Evolutionary conservation across 768 basidiomycete species (phyloP), one percentile per base, ranked within the genome.

Genomic region (Leucocoprinus leucothites): DNA sequence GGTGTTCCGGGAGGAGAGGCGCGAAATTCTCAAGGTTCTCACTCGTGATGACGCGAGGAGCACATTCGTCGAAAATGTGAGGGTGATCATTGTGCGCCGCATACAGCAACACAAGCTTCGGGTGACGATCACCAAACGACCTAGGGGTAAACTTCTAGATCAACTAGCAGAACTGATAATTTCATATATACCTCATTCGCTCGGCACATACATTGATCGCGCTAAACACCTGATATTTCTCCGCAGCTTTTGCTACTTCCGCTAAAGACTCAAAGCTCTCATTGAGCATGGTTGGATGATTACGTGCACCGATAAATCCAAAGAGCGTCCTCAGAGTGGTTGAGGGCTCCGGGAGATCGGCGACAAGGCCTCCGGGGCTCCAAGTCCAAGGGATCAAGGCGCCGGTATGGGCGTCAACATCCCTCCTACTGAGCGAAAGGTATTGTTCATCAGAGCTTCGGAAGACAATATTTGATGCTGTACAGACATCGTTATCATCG

Each of bases 271-370:
- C 51, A 35, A 58, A 58, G 2, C 35, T 28, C 22, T 51, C 46
- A 16, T 48, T 50, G 3, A 51, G 19, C 9, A 60, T 40, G 8
- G n/a, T 50, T 2, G 57, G 61, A 11, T 58, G 53, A 3, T 35
- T 41, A 9, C 47, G 26, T 4, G 61, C 42, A 28, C 60, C 60
- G 21, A 63, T 47, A 43, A 59, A 65, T 40, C 47, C 43, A 43
- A 65, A 63, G 2, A 65, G 56, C 6, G 57, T 34, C 35, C 56
- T 53, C 19, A 65, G 59, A 16, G 50, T 58, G 14, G 21, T 45
- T 3, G 58, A 50, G 9, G 25, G 47, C 31, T 65, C 64, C 2
- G 51, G n/a, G 9, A 62, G 44, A 14, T 35, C 43, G 19, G 58
- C 45, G 35, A 49, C 50, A 16, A 31, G 31, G 6, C 34, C 48